phyloP scores from a whole-genome alignment of 2,329 filamentous ascomycete genomes.

The Coniochaeta sp. region DNA sequence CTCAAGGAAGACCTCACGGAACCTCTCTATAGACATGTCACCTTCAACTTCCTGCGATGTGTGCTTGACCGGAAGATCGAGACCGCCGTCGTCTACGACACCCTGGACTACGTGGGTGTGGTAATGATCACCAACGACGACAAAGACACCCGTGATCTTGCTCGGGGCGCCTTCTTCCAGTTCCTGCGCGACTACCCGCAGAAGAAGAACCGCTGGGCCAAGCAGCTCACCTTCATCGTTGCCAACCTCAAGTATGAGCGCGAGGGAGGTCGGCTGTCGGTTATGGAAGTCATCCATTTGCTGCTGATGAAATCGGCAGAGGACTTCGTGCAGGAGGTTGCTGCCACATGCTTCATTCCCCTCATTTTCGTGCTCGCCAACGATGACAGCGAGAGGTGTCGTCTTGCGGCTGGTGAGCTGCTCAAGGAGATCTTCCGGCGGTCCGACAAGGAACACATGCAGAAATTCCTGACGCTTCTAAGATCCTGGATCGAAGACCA shows the following conservation, averaged over 20 bases:
- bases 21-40: constrained; percentile 83
- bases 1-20: constrained; percentile 87
- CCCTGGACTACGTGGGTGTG: constrained; percentile 77
- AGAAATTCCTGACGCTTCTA: constrained; percentile 64
- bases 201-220: constrained; percentile 78
- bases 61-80: constrained; percentile 80
- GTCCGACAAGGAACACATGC: constrained; percentile 64
- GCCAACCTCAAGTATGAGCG: constrained; percentile 89
- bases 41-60: constrained; percentile 88
- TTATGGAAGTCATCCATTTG: constrained; percentile 85
- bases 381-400: constrained; percentile 80
- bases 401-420: constrained; percentile 71
- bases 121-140: constrained; percentile 98
- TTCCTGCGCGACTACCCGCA: constrained; percentile 95
- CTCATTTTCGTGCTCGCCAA: constrained; percentile 81
- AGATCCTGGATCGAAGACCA: constrained; percentile 70
- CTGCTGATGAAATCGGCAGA: constrained; percentile 80
- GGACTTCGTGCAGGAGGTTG: constrained; percentile 75
- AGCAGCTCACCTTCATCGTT: constrained; percentile 82
- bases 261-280: constrained; percentile 80
- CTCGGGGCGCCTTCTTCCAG: constrained; percentile 84
- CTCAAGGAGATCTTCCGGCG: constrained; percentile 75
- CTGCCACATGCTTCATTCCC: constrained; percentile 76
- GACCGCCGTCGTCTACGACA: constrained; percentile 84
- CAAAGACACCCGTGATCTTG: constrained; percentile 77